phyloP scores from a whole-genome alignment of 208 protist species.

The Herpetomonas muscarum region DNA sequence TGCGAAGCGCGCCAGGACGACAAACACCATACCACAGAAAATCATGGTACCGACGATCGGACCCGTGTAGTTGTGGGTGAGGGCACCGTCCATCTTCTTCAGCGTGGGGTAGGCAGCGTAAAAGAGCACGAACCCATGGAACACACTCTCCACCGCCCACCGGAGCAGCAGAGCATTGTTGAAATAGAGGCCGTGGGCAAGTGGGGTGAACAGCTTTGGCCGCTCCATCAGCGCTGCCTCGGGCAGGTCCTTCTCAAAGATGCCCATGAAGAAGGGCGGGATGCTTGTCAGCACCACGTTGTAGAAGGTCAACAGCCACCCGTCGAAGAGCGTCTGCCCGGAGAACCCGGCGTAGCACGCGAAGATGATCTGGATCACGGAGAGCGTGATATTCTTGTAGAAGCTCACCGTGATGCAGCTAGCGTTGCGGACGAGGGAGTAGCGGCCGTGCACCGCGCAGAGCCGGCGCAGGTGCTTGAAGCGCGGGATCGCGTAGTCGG shows the following conservation, averaged over 20 bases:
- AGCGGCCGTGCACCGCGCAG: conserved; percentile 94
- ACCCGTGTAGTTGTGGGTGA: conserved; percentile 38
- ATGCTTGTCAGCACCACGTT: conserved; percentile 87
- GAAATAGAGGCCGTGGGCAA: conserved; percentile 77
- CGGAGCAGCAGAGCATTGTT: conserved; percentile 30
- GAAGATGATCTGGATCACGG: conserved; percentile 90
- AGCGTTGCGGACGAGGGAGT: conserved; percentile 91
- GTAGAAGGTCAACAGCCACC: conserved; percentile 87
- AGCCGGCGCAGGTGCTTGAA: conserved; percentile 93
- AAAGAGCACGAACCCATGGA: conserved; percentile 63
- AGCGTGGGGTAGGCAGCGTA: conserved; percentile 56
- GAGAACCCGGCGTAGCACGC: conserved; percentile 87
- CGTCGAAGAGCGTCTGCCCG: conserved; percentile 84
- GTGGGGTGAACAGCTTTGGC: conserved; percentile 69
- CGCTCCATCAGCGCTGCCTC: conserved; percentile 56
- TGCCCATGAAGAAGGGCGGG: conserved; percentile 86
- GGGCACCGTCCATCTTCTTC: conserved; percentile 18
- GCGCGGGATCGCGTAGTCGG: conserved; percentile 94
- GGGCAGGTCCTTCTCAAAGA: conserved; percentile 91
- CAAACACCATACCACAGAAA: conserved; percentile 62
- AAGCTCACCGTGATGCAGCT: conserved; percentile 94
- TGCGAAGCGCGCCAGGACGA: conserved; percentile 62
- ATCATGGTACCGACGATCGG: conserved; percentile 53
- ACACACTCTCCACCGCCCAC: conserved; percentile 63
- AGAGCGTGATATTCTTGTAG: conserved; percentile 96